Conservation (phyloP, 2,329 filamentous ascomycete genomes). For the Hypoxylon sp. region DNA sequence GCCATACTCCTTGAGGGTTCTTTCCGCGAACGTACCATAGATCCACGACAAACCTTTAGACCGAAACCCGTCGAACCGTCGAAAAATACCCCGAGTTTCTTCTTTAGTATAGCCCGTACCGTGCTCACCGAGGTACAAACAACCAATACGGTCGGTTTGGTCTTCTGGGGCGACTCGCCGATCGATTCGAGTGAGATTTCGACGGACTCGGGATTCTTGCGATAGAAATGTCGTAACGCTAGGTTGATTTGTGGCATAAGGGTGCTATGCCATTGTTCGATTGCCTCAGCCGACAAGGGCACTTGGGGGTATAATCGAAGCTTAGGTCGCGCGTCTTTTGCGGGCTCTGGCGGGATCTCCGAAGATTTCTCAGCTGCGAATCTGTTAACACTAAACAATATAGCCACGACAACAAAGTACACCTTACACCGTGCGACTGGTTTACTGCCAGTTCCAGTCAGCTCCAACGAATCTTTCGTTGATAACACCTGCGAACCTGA, state of each 20-base stretch:
- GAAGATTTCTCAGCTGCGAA: slow-evolving; percentile 28
- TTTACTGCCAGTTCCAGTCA: slow-evolving; percentile 27
- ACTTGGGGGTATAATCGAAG: slow-evolving; percentile 73
- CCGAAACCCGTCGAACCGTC: slow-evolving; percentile 74
- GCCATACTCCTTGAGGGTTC: slow-evolving; percentile 60
- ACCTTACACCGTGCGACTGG: slow-evolving; percentile 38
- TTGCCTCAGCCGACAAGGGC: slow-evolving; percentile 69
- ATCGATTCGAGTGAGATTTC: slow-evolving; percentile 84
- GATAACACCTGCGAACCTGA: slow-evolving; percentile 35
- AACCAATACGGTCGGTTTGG: slow-evolving; percentile 80
- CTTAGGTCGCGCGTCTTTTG: slow-evolving; percentile 57
- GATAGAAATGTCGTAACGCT: slow-evolving; percentile 78
- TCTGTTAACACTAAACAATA: slow-evolving; percentile 37
- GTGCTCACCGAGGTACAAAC: slow-evolving; percentile 82
- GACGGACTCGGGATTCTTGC: slow-evolving; percentile 81
- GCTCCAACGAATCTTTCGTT: slow-evolving; percentile 29
- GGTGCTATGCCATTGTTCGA: slow-evolving; percentile 80
- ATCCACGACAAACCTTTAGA: slow-evolving; percentile 80
- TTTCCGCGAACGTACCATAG: slow-evolving; percentile 73
- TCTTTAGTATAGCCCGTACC: slow-evolving; percentile 79
- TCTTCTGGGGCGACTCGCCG: slow-evolving; percentile 76
- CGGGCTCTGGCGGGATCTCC: slow-evolving; percentile 36
- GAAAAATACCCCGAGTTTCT: slow-evolving; percentile 75
- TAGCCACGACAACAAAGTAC: slow-evolving; percentile 1
- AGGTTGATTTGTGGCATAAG: slow-evolving; percentile 82